phyloP scores from a whole-genome alignment of 2,329 filamentous ascomycete species.

The Talaromyces sp. region DNA sequence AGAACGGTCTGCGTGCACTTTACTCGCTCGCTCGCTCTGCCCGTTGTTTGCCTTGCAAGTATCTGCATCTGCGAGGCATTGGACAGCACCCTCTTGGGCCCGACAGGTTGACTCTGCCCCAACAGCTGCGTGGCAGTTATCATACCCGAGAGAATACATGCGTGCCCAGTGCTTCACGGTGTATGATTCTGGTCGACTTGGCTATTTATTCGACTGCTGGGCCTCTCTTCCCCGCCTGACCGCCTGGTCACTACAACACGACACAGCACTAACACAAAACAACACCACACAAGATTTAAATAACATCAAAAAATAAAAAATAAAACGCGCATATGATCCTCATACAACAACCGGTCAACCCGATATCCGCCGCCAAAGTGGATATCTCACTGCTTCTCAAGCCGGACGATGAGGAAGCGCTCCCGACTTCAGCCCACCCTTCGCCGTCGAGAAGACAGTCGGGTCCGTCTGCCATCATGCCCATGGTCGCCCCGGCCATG shows the following conservation, averaged over 20 bases:
- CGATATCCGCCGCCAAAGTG: slow-evolving; percentile 62
- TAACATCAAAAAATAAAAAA: neutral
- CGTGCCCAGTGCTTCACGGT: neutral
- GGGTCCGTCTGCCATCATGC: slow-evolving; percentile 13
- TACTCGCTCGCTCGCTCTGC: no score
- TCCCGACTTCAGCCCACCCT: slow-evolving; percentile 25
- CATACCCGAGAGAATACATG: neutral
- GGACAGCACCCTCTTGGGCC: neutral
- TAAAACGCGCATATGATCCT: slow-evolving; percentile 37
- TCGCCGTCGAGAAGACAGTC: slow-evolving; percentile 9
- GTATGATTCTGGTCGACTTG: neutral
- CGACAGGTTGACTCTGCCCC: no score
- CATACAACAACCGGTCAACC: slow-evolving; percentile 32
- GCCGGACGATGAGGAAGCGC: slow-evolving; percentile 41
- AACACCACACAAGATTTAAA: neutral
- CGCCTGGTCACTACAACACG: no score
- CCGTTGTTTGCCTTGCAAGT: no score
- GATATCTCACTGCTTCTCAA: slow-evolving; percentile 91
- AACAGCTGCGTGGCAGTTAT: no score
- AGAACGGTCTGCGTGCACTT: no score
- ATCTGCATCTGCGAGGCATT: neutral
- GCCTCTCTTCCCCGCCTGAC: no score
- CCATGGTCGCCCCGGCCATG: slow-evolving; percentile 18
- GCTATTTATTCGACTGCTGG: neutral
- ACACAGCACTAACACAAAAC: neutral